phyloP scores from a whole-genome alignment of 176 grass and related monocot genomes.

The Neostapfia colusana region DNA sequence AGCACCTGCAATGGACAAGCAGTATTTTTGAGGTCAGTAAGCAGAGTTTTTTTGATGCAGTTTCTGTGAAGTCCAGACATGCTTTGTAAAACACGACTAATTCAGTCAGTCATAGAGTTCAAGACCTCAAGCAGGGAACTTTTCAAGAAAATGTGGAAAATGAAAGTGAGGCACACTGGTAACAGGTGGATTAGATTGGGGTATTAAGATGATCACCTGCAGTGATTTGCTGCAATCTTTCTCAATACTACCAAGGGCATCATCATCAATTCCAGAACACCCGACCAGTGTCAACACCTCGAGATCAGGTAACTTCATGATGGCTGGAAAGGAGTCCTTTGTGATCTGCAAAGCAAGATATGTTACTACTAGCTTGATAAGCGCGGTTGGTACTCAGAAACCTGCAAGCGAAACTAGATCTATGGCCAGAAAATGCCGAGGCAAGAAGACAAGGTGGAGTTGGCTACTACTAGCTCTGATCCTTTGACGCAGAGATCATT shows the following conservation, averaged over 20 bases:
- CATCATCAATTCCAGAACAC: slow-evolving; percentile 69
- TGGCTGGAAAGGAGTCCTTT: slow-evolving; percentile 53
- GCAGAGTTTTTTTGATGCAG: neutral
- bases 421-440: neutral
- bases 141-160: neutral
- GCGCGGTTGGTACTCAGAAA: neutral
- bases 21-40: slow-evolving; percentile 15
- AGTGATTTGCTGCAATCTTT: slow-evolving; percentile 69
- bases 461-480: neutral
- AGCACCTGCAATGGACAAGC: slow-evolving; percentile 55
- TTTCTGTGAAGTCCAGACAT: neutral
- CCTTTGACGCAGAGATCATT: neutral
- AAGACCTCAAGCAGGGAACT: neutral
- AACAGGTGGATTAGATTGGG: neutral
- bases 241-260: slow-evolving; percentile 44
- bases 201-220: slow-evolving; percentile 44
- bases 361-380: slow-evolving; percentile 1
- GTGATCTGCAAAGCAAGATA: slow-evolving; percentile 53
- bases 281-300: slow-evolving; percentile 58
- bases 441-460: neutral
- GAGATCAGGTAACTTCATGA: slow-evolving; percentile 67
- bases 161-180: neutral
- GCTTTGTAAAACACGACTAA: neutral
- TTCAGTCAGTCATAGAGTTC: neutral
- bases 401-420: slow-evolving; percentile 9